phyloP scores from a whole-genome alignment of 2,329 filamentous ascomycete genomes.

The Clathrospora elynae region DNA sequence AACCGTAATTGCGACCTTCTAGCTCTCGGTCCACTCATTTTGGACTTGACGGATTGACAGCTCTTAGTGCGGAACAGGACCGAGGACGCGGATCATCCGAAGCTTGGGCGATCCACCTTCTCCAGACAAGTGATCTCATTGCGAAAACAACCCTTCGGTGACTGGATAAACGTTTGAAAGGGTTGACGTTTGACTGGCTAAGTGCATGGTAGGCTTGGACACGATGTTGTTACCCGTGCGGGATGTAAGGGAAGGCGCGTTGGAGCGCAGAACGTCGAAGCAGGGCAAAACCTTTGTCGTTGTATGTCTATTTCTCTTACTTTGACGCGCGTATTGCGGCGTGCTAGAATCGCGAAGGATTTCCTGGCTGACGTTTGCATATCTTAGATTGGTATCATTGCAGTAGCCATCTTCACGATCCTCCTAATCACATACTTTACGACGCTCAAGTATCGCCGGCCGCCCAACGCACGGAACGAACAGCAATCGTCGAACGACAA shows the following conservation, averaged over 20 bases:
- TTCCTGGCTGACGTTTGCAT: constrained; percentile 15
- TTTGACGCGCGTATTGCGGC: not conserved
- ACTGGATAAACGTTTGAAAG: constrained; percentile 12
- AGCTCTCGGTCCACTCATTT: constrained; percentile 9
- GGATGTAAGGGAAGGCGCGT: constrained; percentile 25
- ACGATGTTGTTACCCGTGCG: constrained; percentile 39
- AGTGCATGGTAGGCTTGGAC: constrained; percentile 7
- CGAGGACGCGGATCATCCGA: constrained; percentile 18
- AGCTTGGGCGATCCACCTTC: constrained; percentile 27
- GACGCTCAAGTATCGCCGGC: constrained; percentile 32
- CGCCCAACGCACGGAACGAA: constrained; percentile 14
- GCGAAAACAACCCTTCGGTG: constrained; percentile 21
- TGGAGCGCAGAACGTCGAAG: constrained; percentile 31
- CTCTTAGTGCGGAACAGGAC: constrained; percentile 24
- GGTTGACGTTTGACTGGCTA: constrained; percentile 13
- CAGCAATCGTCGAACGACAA: constrained; percentile 28
- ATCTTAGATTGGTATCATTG: constrained; percentile 37
- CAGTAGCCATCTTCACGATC: constrained; percentile 37
- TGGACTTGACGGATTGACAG: constrained; percentile 16
- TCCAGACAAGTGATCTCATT: constrained; percentile 33
- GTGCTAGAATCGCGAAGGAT: not conserved
- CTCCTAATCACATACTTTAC: constrained; percentile 41
- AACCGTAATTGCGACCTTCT: constrained; percentile 11
- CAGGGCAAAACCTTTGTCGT: constrained; percentile 33
- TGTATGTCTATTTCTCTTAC: constrained; percentile 28